Base-by-base conservation (phyloP, 495 filamentous ascomycete species). In the Neurospora africana region DNA sequence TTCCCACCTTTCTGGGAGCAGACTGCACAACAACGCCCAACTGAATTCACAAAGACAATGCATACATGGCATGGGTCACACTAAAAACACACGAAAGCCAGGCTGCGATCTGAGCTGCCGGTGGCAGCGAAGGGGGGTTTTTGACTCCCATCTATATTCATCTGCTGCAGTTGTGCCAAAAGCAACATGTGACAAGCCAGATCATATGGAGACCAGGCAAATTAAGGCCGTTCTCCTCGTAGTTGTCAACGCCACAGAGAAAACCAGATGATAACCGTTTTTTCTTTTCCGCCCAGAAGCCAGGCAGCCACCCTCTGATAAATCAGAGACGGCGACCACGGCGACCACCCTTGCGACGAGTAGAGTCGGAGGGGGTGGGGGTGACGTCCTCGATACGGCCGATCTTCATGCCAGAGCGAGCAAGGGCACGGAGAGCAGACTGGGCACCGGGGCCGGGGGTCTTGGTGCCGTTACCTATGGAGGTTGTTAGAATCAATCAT, bases 321-420 rank as follows among this genome's bases (percentile, higher is more conserved):
- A 73, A 82, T 90, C 87, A 98, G 83, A 99, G 90, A 95, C 95
- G 94, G 85, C 95, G 95, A 97, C 95, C 95, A 91, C 95, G 94
- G 85, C 95, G 93, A 97, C 95, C 95, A 86, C 95, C 95, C 91
- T 99, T 99, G 84, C 95, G 92, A 84, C 95, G 92, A 77, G 95
- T 99, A 83, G 91, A 95, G 86, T 99, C 95, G 83, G 95, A 98
- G 76, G 95, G 95, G 41, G 95, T 98, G 75, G 95, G 95, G 76
- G 95, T 99, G 73, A 99, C 95, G 84, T 99, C 95, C 91, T 99
- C 95, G 79, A 99, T 99, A 79, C 95, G 90, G 80, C 95, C 95
- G 82, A 99, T 99, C 87, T 94, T 94, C 95, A 99, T 99, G 81
- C 95, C 96, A 76, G 94, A 91, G 88, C 95, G 95, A 79, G 95